A percentile compares a stretch with the other conserved stretches of the same genome.
Conservation (phyloP, 306 rosid genomes). For the Acacia confusa region DNA sequence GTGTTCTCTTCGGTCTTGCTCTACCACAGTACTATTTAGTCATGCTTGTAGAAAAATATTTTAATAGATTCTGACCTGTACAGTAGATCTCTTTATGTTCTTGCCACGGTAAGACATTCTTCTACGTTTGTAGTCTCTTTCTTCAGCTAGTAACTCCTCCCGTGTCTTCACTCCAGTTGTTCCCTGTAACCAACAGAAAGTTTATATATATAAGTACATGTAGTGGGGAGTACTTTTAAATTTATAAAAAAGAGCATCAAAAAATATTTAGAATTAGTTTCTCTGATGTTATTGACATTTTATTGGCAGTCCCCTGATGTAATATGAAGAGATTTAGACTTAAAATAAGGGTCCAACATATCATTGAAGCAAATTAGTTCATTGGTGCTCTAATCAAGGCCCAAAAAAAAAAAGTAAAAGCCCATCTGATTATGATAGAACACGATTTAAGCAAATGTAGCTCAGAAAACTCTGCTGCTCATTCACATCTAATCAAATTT, state of each 20-base stretch:
- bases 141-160: constrained; percentile 92
- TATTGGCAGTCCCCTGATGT: not conserved
- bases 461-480: constrained; percentile 3
- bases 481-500: constrained; percentile 12
- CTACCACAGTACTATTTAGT: not conserved
- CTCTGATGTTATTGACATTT: not conserved
- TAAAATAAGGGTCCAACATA: constrained; percentile 1
- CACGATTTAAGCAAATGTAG: constrained; percentile 4
- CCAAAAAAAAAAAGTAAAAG: constrained; percentile 1
- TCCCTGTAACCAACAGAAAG: constrained; percentile 52
- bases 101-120: constrained; percentile 97
- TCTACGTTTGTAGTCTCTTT: constrained; percentile 93
- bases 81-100: constrained; percentile 65
- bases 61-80: constrained; percentile 59
- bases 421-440: not conserved
- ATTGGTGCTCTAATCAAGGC: not conserved
- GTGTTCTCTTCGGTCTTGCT: too few species aligned
- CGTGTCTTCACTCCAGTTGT: constrained; percentile 59
- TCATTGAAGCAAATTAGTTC: constrained; percentile 15
- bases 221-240: not conserved
- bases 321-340: constrained; percentile 4
- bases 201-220: not conserved
- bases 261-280: not conserved
- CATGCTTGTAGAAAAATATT: constrained; percentile 18
- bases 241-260: constrained; percentile 14